Percentiles rank a stretch among this genome's conserved stretches.
Conservation (phyloP, 306 rosid genomes). For the Vigna nakashimae region DNA sequence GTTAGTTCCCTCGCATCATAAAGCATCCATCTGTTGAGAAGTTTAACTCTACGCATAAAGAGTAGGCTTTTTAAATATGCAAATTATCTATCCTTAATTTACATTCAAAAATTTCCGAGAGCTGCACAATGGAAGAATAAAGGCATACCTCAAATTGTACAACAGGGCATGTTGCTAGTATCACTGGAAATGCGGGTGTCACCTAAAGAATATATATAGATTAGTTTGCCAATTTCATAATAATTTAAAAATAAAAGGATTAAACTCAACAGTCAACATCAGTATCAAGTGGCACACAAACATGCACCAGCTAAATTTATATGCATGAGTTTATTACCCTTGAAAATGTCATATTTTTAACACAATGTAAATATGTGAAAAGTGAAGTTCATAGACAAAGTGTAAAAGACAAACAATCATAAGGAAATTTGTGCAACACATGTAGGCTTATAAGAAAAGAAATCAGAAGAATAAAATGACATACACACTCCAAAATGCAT, state of each 20-base stretch:
- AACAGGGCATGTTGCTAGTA: constrained; percentile 76
- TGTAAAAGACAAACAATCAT: constrained; percentile 1
- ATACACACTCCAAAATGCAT: constrained; percentile 33
- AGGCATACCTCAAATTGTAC: constrained; percentile 85
- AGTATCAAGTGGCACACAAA: constrained; percentile 32
- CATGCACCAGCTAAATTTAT: constrained; percentile 15
- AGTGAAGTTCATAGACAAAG: constrained; percentile 24
- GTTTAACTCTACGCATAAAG: constrained; percentile 12
- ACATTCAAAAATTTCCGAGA: constrained; percentile 36
- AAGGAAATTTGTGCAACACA: constrained; percentile 28
- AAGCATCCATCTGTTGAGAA: constrained; percentile 36
- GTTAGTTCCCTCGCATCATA: constrained; percentile 18
- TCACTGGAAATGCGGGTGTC: constrained; percentile 84
- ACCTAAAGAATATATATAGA: constrained; percentile 66
- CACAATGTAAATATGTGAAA: constrained; percentile 20
- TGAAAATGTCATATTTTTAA: constrained; percentile 18
- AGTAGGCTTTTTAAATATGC: constrained; percentile 31
- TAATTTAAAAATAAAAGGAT: not conserved
- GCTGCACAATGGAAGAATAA: constrained; percentile 31
- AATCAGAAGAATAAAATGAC: constrained; percentile 18
- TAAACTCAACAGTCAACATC: constrained; percentile 29
- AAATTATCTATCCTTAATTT: not conserved
- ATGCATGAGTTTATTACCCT: not conserved
- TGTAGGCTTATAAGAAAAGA: not conserved
- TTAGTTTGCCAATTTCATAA: constrained; percentile 45